These are phyloP conservation scores for Arthrobotrys megalospora DNA, from an alignment of 2,329 filamentous ascomycete species.

Conservation along the genomic window DNA sequence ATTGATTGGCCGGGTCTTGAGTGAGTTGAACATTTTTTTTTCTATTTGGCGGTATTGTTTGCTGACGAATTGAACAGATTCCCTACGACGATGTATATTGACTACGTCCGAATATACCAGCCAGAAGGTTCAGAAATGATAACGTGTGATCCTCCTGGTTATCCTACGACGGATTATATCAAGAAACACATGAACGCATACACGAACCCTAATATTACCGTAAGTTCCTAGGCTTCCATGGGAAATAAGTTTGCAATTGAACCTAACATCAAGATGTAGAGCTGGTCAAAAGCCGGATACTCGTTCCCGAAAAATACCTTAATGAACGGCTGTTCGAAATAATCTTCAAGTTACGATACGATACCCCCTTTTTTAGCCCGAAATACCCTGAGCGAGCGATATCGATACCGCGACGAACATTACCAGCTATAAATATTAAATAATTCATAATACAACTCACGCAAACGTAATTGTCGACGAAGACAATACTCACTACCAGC, in stretches of 20 bases:
- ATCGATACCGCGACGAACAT: slow-evolving; percentile 19
- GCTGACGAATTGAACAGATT: slow-evolving; percentile 38
- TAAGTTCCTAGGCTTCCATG: slow-evolving; percentile 70
- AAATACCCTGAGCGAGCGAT: slow-evolving; percentile 12
- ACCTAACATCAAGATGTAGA: slow-evolving; percentile 34
- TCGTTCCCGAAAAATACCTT: slow-evolving; percentile 53
- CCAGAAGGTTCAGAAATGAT: slow-evolving; percentile 70
- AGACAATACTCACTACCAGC: neutral
- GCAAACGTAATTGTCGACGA: neutral
- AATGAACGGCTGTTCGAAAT: slow-evolving; percentile 51
- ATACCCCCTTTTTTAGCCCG: neutral
- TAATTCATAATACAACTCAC: slow-evolving; percentile 11
- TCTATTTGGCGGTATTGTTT: neutral
- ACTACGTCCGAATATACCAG: slow-evolving; percentile 74
- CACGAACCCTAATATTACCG: slow-evolving; percentile 76
- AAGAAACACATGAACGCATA: slow-evolving; percentile 75
- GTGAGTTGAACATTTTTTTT: slow-evolving; percentile 21
- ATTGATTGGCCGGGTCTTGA: slow-evolving; percentile 68
- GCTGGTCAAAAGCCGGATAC: slow-evolving; percentile 56
- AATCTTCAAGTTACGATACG: slow-evolving; percentile 24
- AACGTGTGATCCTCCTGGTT: slow-evolving; percentile 79
- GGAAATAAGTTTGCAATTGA: neutral
- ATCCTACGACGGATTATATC: slow-evolving; percentile 79
- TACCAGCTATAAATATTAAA: slow-evolving; percentile 16
- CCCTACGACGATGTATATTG: slow-evolving; percentile 71